Evolutionary conservation across 441 rosid genomes (phyloP).

Genomic region (Hura crepitans): DNA sequence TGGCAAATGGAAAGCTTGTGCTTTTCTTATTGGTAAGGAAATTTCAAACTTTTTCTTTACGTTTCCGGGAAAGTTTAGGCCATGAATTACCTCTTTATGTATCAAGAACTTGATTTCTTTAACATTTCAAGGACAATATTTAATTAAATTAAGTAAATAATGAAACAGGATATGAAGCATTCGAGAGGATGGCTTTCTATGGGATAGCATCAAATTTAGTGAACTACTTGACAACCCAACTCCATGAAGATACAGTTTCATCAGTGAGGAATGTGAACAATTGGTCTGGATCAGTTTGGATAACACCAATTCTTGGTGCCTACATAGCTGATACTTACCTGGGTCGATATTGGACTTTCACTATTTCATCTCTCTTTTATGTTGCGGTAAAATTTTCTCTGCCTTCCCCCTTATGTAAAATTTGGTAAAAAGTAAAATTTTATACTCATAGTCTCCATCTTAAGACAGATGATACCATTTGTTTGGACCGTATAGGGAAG

Average conservation of each 20-base stretch:
- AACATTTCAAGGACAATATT: too few species aligned
- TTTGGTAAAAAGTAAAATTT: too few species aligned
- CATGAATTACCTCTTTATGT: too few species aligned
- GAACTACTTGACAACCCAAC: slow-evolving; percentile 65
- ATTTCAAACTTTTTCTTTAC: background rate
- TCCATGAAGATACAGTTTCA: slow-evolving; percentile 76
- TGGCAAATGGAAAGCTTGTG: slow-evolving; percentile 90
- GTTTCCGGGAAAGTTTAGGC: too few species aligned
- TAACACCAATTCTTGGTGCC: slow-evolving; percentile 83
- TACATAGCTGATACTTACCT: slow-evolving; percentile 79
- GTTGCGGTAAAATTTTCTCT: slow-evolving; percentile 41
- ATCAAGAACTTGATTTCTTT: too few species aligned
- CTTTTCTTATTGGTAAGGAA: slow-evolving; percentile 64
- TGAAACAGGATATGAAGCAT: slow-evolving; percentile 70
- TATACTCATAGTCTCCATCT: slow-evolving; percentile 11
- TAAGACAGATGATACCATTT: slow-evolving; percentile 22
- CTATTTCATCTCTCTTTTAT: slow-evolving; percentile 69
- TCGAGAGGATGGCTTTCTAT: slow-evolving; percentile 93
- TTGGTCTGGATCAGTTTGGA: slow-evolving; percentile 93
- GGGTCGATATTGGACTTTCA: slow-evolving; percentile 92
- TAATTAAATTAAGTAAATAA: too few species aligned
- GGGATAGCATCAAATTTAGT: slow-evolving; percentile 83
- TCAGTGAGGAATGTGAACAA: slow-evolving; percentile 82
- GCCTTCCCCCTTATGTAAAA: background rate
- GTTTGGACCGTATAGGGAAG: slow-evolving; percentile 23